Percentiles rank a stretch among this genome's conserved stretches.
Evolutionary conservation across 2,329 filamentous ascomycete species (phyloP).

Genomic region (Boeremia lycopersici): DNA sequence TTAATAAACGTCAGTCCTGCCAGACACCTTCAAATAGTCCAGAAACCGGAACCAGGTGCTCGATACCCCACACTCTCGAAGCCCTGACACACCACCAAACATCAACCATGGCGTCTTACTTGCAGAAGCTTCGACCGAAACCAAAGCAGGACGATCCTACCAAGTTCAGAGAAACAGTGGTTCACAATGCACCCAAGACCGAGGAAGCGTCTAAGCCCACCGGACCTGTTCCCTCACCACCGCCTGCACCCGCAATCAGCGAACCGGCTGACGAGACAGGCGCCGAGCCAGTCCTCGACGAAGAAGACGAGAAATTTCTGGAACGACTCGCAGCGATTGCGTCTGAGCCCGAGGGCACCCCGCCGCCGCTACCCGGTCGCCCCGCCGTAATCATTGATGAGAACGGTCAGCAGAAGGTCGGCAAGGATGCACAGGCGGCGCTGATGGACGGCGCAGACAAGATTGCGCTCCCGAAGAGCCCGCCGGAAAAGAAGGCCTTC

Average conservation of each 20-base stretch:
- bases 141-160: constrained; percentile 36
- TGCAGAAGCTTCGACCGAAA: constrained; percentile 43
- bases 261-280: constrained; percentile 37
- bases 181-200: constrained; percentile 16
- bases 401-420: constrained; percentile 41
- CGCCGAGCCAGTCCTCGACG: constrained; percentile 57
- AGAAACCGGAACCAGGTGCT: background rate
- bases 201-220: constrained; percentile 33
- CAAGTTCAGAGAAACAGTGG: constrained; percentile 17
- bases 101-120: constrained; percentile 37
- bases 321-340: constrained; percentile 56
- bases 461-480: constrained; percentile 58
- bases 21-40: background rate
- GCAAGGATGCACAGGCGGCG: constrained; percentile 54
- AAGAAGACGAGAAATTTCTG: constrained; percentile 66
- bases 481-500: constrained; percentile 49
- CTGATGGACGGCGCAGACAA: constrained; percentile 55
- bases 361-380: constrained; percentile 51
- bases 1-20: constrained; percentile 8
- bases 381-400: constrained; percentile 42
- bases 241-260: constrained; percentile 29
- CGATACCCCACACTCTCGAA: constrained; percentile 4
- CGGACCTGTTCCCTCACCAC: constrained; percentile 20
- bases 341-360: constrained; percentile 46
- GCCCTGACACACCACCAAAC: constrained; percentile 5